Evolutionary conservation across 2,329 filamentous ascomycete genomes (phyloP).

Genomic region (Ophiostoma novo-ulmi): DNA sequence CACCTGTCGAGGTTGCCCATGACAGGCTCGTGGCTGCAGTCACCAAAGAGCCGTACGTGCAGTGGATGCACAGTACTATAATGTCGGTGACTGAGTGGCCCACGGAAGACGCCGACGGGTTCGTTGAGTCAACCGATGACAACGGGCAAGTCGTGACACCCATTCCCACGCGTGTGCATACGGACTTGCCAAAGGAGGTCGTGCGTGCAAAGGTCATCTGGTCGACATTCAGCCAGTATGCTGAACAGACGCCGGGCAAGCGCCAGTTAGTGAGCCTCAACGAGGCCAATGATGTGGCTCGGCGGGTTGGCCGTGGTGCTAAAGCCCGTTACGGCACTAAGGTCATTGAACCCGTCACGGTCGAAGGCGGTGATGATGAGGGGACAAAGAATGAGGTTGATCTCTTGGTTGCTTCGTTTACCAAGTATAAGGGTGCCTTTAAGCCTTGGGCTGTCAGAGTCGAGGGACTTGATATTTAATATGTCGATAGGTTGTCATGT

Average conservation of each 20-base stretch:
- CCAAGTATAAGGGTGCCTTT: neutral
- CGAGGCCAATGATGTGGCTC: conserved; percentile 45
- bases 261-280: conserved; percentile 50
- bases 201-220: neutral
- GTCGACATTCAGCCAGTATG: neutral
- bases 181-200: neutral
- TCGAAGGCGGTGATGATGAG: neutral
- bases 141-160: neutral
- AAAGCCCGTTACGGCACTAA: neutral
- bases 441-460: neutral
- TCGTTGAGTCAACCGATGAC: neutral
- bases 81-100: neutral
- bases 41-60: neutral
- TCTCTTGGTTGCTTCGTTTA: neutral
- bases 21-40: neutral
- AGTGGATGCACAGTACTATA: neutral
- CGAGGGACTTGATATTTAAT: neutral
- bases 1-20: conserved; percentile 42
- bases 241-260: conserved; percentile 28
- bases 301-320: neutral
- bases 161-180: neutral
- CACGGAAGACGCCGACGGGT: neutral
- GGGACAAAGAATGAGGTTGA: neutral
- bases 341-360: neutral
- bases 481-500: neutral